Conservation (phyloP, 225 moss, liverwort and hornwort species). For the Antitrichia curtipendula region DNA sequence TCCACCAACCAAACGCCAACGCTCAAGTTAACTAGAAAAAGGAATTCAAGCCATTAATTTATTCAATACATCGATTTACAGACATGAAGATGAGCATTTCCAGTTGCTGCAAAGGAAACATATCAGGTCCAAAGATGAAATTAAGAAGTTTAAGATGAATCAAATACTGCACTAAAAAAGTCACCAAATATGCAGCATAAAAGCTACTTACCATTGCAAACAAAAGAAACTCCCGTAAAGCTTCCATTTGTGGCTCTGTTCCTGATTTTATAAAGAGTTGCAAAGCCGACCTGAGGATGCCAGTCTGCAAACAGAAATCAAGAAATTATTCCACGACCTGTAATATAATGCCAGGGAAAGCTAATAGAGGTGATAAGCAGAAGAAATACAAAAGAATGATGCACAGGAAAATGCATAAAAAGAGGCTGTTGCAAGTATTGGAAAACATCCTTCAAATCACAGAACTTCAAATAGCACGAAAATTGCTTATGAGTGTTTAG, state of each 20-base stretch:
- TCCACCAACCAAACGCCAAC: not conserved
- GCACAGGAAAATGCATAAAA: not conserved
- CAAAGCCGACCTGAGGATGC: conserved; percentile 58
- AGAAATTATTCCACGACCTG: not conserved
- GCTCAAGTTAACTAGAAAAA: not conserved
- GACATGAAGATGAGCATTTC: not conserved
- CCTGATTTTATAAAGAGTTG: conserved; percentile 59
- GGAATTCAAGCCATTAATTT: not conserved
- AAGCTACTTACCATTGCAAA: conserved; percentile 41
- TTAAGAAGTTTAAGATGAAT: not conserved
- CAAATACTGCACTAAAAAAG: not conserved
- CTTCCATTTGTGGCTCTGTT: conserved; percentile 54
- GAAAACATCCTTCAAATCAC: not conserved
- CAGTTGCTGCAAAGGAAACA: not conserved
- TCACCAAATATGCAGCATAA: not conserved
- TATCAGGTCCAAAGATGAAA: not conserved
- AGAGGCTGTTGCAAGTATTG: not conserved
- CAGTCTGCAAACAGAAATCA: conserved; percentile 44
- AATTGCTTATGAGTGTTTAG: not conserved
- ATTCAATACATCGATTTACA: not conserved
- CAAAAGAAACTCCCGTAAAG: conserved; percentile 65
- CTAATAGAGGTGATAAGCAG: not conserved
- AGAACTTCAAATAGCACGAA: not conserved
- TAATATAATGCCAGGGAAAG: not conserved
- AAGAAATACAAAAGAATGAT: not conserved